Conservation (phyloP, 2,329 filamentous ascomycete species). For the Colletotrichum coccodes region DNA sequence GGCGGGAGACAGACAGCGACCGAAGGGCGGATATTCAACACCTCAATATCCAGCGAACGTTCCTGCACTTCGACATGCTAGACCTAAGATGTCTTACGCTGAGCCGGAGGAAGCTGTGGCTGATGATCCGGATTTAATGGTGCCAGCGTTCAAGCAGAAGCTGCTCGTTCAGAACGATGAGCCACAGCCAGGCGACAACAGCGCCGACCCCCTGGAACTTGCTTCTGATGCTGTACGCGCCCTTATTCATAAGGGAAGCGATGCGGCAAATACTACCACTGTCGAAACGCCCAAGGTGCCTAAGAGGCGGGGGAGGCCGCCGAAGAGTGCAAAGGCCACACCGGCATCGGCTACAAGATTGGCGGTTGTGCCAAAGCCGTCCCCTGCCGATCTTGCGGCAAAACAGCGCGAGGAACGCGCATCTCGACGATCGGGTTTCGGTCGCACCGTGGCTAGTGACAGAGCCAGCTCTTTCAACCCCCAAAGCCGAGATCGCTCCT, state of each 20-base stretch:
- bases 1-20: neutral
- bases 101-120: conserved; percentile 54
- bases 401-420: conserved; percentile 22
- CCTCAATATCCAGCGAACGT: conserved; percentile 46
- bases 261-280: conserved; percentile 25
- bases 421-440: conserved; percentile 31
- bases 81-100: conserved; percentile 61
- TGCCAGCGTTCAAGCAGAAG: conserved; percentile 35
- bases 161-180: conserved; percentile 15
- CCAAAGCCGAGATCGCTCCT: neutral
- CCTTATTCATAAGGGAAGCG: conserved; percentile 36
- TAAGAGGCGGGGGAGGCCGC: conserved; percentile 42
- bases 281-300: conserved; percentile 39
- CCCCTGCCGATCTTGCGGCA: conserved; percentile 26
- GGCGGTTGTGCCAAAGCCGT: conserved; percentile 8
- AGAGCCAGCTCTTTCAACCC: conserved; percentile 22
- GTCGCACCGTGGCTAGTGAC: conserved; percentile 18
- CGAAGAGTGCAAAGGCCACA: conserved; percentile 47
- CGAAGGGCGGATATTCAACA: neutral
- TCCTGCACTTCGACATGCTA: conserved; percentile 62
- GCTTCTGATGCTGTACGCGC: conserved; percentile 48
- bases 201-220: conserved; percentile 47
- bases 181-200: conserved; percentile 7
- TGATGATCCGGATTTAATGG: conserved; percentile 55
- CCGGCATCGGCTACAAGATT: conserved; percentile 13